Evolutionary conservation across 2,329 filamentous ascomycete genomes (phyloP).

Genomic region (Chaetomium sp.): DNA sequence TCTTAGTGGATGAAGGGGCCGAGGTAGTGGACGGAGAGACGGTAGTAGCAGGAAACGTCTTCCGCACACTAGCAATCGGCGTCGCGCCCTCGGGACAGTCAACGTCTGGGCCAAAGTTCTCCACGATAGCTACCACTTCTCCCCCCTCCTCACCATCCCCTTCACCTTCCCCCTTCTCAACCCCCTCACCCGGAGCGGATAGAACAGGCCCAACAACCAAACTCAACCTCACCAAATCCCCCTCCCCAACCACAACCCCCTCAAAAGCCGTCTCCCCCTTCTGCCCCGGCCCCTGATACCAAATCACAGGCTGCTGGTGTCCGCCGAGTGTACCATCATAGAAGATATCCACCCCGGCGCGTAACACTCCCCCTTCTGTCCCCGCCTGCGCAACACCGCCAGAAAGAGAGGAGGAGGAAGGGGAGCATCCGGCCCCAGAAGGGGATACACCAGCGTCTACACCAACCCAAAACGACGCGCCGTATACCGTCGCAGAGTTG

Average conservation of each 20-base stretch:
- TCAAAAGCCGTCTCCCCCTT: conserved; percentile 4
- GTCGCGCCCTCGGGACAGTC: neutral
- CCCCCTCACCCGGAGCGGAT: no score
- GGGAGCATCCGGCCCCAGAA: neutral
- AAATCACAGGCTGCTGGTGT: conserved; percentile 12
- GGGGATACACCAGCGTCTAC: conserved; percentile 10
- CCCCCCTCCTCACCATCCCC: neutral
- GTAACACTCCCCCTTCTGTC: neutral
- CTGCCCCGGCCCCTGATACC: conserved; percentile 12
- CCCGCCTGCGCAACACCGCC: no score
- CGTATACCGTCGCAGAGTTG: conserved; percentile 15
- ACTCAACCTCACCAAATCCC: conserved; percentile 16
- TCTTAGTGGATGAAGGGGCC: no score
- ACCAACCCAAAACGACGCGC: conserved; percentile 21
- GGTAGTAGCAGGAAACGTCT: neutral
- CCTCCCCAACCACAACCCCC: conserved; percentile 7
- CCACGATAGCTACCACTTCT: neutral
- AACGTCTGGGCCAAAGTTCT: conserved; percentile 13
- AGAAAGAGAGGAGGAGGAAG: no score
- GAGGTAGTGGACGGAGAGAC: no score
- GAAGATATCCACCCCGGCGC: conserved; percentile 21
- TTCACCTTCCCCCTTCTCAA: no score
- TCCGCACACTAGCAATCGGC: conserved; percentile 1
- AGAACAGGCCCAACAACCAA: neutral
- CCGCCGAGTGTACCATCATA: conserved; percentile 17